A percentile compares a stretch with the other conserved stretches of the same genome.
Conservation (phyloP, 768 basidiomycete species). For the Pleurotus salmoneostramineus region DNA sequence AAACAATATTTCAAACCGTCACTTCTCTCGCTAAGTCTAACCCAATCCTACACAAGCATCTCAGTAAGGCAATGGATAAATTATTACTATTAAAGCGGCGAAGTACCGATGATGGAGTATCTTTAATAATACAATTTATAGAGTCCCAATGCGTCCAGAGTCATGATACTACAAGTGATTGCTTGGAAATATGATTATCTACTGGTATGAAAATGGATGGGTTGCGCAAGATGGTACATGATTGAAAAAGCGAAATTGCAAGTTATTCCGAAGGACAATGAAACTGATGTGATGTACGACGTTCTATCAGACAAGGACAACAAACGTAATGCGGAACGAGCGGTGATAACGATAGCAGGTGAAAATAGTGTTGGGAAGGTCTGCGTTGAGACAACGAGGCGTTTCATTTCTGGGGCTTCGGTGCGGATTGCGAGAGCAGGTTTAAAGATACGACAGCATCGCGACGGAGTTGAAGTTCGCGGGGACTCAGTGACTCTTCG, state of each 20-base stretch:
- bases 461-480: conserved; percentile 3
- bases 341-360: background rate
- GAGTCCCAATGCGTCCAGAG: too few species aligned
- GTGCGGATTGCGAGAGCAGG: conserved; percentile 5
- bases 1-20: background rate
- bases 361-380: background rate
- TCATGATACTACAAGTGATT: background rate
- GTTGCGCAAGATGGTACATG: background rate
- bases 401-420: conserved; percentile 1
- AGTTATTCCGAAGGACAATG: background rate
- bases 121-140: background rate
- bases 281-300: background rate
- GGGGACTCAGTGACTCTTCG: conserved; percentile 3
- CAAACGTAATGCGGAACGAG: background rate
- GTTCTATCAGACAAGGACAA: conserved; percentile 1
- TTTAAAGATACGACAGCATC: conserved; percentile 1
- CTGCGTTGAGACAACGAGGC: background rate
- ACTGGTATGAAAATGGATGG: background rate
- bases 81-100: background rate
- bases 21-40: background rate
- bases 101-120: background rate
- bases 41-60: background rate
- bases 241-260: background rate
- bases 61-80: background rate
- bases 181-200: background rate